Conservation (phyloP, 2,329 filamentous ascomycete species). For the Chaetomium olivaceum region DNA sequence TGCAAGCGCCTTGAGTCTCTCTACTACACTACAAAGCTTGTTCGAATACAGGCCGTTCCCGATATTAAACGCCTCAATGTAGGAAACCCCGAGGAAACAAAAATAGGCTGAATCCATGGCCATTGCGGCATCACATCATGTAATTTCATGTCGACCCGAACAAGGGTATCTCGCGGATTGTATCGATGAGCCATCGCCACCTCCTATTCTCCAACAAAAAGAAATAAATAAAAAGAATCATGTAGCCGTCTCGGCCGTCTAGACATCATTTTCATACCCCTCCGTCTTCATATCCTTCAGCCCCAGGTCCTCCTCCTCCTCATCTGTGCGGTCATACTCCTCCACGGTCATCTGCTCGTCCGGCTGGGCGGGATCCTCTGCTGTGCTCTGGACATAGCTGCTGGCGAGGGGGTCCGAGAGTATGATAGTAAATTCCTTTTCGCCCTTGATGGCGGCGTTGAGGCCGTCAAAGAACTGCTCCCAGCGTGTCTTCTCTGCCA, state of each 20-base stretch:
- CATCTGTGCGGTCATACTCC: slow-evolving; percentile 82
- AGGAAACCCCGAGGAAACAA: background rate
- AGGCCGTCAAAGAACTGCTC: slow-evolving; percentile 76
- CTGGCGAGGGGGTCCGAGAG: slow-evolving; percentile 86
- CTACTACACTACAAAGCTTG: background rate
- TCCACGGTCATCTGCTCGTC: slow-evolving; percentile 81
- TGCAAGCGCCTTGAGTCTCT: too few relatives aligned
- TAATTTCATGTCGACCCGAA: slow-evolving; percentile 11
- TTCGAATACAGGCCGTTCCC: background rate
- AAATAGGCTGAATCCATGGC: background rate
- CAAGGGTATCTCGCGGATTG: slow-evolving; percentile 15
- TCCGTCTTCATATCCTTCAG: slow-evolving; percentile 91
- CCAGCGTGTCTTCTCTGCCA: slow-evolving; percentile 71
- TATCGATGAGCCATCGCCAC: background rate
- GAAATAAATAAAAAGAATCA: background rate
- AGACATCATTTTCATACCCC: slow-evolving; percentile 67
- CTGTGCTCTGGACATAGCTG: slow-evolving; percentile 90
- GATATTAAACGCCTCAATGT: background rate
- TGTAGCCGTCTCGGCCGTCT: background rate
- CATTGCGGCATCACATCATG: slow-evolving; percentile 7
- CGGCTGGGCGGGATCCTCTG: slow-evolving; percentile 64
- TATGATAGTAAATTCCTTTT: slow-evolving; percentile 77
- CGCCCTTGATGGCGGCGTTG: slow-evolving; percentile 74
- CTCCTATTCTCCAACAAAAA: background rate
- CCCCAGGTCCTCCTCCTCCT: slow-evolving; percentile 93